These are phyloP conservation scores for Ophiocordyceps camponoti-leonardi DNA, from an alignment of 2,329 filamentous ascomycete species.

Conservation along the genomic window DNA sequence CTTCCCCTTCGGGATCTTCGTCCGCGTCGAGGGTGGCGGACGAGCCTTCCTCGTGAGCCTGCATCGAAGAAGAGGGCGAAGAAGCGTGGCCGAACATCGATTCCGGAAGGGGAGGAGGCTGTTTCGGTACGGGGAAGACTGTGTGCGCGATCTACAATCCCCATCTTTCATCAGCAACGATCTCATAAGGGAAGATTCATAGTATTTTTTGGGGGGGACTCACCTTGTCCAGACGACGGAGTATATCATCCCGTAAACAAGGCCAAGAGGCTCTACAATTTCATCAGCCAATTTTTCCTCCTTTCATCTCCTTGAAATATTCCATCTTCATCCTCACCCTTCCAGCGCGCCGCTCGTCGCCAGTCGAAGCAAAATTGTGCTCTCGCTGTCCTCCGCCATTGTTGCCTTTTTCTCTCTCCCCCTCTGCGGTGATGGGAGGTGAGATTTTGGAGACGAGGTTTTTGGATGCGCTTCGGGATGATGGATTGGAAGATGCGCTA, in stretches of 20 bases:
- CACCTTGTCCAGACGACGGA: slow-evolving; percentile 51
- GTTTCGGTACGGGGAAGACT: slow-evolving; percentile 57
- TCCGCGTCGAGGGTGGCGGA: background rate
- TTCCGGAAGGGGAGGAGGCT: slow-evolving; percentile 15
- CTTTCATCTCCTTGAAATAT: no score
- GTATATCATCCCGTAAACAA: slow-evolving; percentile 42
- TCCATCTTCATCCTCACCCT: no score
- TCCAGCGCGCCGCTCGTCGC: slow-evolving; percentile 35
- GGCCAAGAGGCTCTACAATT: slow-evolving; percentile 51
- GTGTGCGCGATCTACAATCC: slow-evolving; percentile 61
- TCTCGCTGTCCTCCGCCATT: slow-evolving; percentile 40
- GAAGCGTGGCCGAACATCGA: no score
- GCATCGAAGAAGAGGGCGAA: no score
- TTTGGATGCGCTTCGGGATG: no score
- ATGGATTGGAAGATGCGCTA: no score
- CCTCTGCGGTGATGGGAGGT: no score
- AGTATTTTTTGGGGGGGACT: no score
- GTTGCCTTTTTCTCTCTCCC: background rate
- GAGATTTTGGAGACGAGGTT: no score
- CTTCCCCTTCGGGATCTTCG: background rate
- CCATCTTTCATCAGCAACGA: no score
- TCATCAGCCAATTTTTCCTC: background rate
- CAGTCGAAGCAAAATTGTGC: slow-evolving; percentile 28
- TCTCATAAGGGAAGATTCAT: background rate
- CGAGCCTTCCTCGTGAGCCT: no score